Base-by-base conservation (phyloP, 306 rosid genomes). In the Medicago ruthenica region DNA sequence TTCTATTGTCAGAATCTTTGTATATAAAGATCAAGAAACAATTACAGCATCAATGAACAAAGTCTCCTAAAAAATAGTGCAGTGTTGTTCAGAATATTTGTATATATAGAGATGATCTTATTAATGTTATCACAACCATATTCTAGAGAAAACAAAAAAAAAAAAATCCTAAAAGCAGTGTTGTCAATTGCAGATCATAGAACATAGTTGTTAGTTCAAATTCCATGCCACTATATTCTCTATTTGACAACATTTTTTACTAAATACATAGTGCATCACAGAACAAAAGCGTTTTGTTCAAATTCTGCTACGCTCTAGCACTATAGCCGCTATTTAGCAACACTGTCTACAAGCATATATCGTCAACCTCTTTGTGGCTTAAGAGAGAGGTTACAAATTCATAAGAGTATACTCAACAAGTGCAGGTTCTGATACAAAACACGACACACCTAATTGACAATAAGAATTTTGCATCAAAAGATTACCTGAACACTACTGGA, bases 401-500 rank as follows among this genome's bases (percentile, higher is more conserved):
- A 55, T 70, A 47, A 57, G 54, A 71, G 55, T 55, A 71, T 7
- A 60, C 79, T 76, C 34, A 76, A 60, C 24, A 61, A 15, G 55
- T 44, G 48, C 21, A 61, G 59, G 42, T 14, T 67, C 60, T 53
- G 51, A 66, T 83, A n/a, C 18, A 73, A 75, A 75, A 47, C 41
- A 63, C 15, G 34, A 20, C 27, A 59, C 21, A 61, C 15, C 13
- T 41, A 60, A 14, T 18, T 24, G 7, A 18, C 16, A 36, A 20
- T 12, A 60, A 50, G 60, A 5, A 74, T 66, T 58, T 66, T 47
- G 62, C 59, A 77, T 5, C 50, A 27, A 20, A 81, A 47, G 27
- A 84, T 72, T 73, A 95, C 99, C 99, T 87, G 87, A 96, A 96
- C 70, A 96, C 99, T 41, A 89, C 96, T 1, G 99, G 99, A 74